Evolutionary conservation across 192 early-diverging fungal species (phyloP).

Genomic region (Linnemannia schmuckeri): DNA sequence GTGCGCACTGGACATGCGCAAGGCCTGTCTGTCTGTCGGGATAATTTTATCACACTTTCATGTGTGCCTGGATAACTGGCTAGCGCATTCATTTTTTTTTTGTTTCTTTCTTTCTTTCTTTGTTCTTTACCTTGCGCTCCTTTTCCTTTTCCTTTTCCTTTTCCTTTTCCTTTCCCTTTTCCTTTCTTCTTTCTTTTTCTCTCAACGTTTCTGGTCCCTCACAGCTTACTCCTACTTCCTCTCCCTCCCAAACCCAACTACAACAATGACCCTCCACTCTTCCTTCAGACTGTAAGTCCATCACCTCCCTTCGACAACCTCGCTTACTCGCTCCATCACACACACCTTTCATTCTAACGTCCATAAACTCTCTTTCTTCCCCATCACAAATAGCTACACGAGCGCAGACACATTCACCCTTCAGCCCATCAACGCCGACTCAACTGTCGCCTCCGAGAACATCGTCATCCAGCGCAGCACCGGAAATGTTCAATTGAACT

Average conservation of each 20-base stretch:
- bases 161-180: slow-evolving; percentile 4
- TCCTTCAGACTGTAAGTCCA: slow-evolving; percentile 51
- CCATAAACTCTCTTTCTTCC: not conserved
- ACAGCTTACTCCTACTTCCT: not conserved
- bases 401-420: slow-evolving; percentile 68
- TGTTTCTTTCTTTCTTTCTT: not conserved
- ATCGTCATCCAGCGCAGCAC: slow-evolving; percentile 71
- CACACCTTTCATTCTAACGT: not conserved
- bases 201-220: not conserved
- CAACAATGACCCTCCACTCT: slow-evolving; percentile 30
- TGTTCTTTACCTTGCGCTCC: not conserved
- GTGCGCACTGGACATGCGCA: slow-evolving; percentile 5
- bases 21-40: not conserved
- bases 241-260: not conserved
- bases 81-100: not conserved
- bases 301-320: not conserved
- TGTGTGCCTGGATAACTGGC: not conserved
- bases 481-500: slow-evolving; percentile 63
- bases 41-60: not conserved
- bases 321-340: too few species aligned
- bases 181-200: not conserved
- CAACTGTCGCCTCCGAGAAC: slow-evolving; percentile 63
- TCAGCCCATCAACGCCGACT: slow-evolving; percentile 65
- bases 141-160: slow-evolving; percentile 9
- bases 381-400: slow-evolving; percentile 59